Conservation (phyloP, 139 green algal species). For the Auxenochlorella pyrenoidosa region DNA sequence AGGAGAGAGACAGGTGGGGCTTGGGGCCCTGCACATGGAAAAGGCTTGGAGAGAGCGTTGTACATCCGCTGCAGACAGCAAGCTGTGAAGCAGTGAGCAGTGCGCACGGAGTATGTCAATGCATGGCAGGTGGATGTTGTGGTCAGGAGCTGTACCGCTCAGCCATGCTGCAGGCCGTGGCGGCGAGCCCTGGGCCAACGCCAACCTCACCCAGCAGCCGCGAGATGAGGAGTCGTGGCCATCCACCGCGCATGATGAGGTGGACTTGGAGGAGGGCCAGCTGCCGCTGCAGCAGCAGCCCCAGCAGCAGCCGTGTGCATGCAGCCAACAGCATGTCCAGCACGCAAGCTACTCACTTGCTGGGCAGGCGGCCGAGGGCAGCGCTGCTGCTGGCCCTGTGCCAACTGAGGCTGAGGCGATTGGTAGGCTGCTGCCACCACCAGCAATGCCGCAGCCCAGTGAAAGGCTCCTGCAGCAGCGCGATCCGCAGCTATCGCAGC, state of each 20-base stretch:
- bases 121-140: too few relatives aligned
- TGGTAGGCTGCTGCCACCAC: neutral
- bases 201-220: constrained; percentile 16
- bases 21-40: too few relatives aligned
- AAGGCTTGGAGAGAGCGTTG: too few relatives aligned
- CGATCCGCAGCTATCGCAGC: neutral
- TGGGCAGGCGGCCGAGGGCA: neutral
- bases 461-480: neutral
- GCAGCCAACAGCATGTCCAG: neutral
- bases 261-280: neutral
- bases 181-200: constrained; percentile 38
- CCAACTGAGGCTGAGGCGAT: neutral
- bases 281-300: neutral
- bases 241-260: neutral
- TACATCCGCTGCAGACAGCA: too few relatives aligned
- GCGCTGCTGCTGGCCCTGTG: too few relatives aligned
- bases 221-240: neutral
- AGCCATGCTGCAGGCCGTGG: constrained; percentile 2
- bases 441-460: neutral
- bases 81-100: too few relatives aligned
- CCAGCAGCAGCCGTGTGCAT: neutral
- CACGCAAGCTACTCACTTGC: neutral
- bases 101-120: too few relatives aligned
- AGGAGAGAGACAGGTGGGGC: too few relatives aligned
- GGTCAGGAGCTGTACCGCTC: neutral